phyloP scores from a whole-genome alignment of 2,329 filamentous ascomycete genomes.

The Venturia carpophila region DNA sequence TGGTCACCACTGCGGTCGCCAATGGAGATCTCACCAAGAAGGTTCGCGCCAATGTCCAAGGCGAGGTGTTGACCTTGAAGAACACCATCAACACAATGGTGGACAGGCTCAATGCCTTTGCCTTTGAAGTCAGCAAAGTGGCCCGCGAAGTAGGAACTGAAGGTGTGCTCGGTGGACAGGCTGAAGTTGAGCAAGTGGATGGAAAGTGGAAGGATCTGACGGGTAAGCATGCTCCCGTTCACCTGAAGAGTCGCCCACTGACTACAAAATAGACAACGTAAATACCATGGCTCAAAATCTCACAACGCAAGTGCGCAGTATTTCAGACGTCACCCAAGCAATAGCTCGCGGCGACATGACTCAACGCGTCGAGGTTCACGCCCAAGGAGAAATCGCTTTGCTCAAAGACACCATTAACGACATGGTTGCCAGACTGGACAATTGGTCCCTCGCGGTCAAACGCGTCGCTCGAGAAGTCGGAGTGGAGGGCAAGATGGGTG shows the following conservation, averaged over 20 bases:
- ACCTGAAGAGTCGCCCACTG: neutral
- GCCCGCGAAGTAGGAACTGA: constrained; percentile 58
- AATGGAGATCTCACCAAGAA: constrained; percentile 46
- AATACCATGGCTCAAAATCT: constrained; percentile 61
- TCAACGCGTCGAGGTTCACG: constrained; percentile 90
- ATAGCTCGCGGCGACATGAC: constrained; percentile 95
- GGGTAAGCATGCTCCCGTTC: constrained; percentile 4
- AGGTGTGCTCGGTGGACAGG: constrained; percentile 56
- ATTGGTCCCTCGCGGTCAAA: constrained; percentile 94
- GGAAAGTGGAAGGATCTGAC: constrained; percentile 61
- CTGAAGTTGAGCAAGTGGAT: constrained; percentile 56
- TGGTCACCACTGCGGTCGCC: constrained; percentile 46
- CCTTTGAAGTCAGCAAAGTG: constrained; percentile 58
- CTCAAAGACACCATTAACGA: constrained; percentile 97
- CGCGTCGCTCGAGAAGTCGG: constrained; percentile 93
- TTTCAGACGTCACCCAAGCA: constrained; percentile 88
- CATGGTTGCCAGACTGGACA: constrained; percentile 93
- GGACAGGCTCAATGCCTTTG: constrained; percentile 55
- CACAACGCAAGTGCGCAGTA: constrained; percentile 69
- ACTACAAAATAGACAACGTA: constrained; percentile 45
- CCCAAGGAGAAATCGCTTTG: constrained; percentile 87
- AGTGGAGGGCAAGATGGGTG: constrained; percentile 97
- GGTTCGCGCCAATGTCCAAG: constrained; percentile 45
- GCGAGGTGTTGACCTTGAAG: constrained; percentile 58
- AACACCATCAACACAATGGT: constrained; percentile 73